Base-by-base conservation (phyloP, 352 stramenopile species). In the Globisporangium spiculum region DNA sequence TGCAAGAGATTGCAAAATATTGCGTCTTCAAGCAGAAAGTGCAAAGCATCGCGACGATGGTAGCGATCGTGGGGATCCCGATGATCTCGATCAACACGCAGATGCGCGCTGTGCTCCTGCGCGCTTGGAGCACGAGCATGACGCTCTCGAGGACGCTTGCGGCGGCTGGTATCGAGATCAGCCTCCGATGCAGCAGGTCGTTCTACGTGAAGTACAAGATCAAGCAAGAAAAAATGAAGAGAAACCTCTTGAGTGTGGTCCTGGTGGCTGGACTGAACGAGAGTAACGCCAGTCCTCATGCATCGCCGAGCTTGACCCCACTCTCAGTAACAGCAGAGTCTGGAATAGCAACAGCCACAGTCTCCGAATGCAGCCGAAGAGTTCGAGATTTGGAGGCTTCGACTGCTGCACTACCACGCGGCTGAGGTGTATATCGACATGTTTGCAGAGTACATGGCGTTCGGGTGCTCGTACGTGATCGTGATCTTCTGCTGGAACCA, bases 401-500 rank as follows among this genome's bases (percentile, higher is more conserved):
- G 78, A 38, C 20, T 81, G 56, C 30, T 68, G 14, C 62, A 65
- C 12, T 67, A 73, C 18, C 71, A 83, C 36, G 60, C 63, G 1
- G 66, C 60, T 1, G 76, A 83, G 53, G 65, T 78, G 20, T 74
- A 68, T 8, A 74, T 71, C 16, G 75, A 81, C 63, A 84, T 84
- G 76, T 83, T 80, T 60, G 75, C 72, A 18, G 79, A 86, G 44
- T 86, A 83, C 52, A 57, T 84, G 9, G 74, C 75, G 3, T 78
- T 86, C 57, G 70, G 74, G 27, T 84, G 75, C 56, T 82, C 75
- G 3, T 77, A 70, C 38, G 67, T 66, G 22, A 75, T 84, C 22
- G 22, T 76, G 2, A 71, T 77, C 22, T 67, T 80, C 30, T 80
- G 74, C 20, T 65, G 70, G 24, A 53, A 76, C 41, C 71, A 83